A percentile compares a stretch with the other conserved stretches of the same genome.
Conservation (phyloP, 192 early-diverging fungal genomes). For the Cladochytrium replicatum region DNA sequence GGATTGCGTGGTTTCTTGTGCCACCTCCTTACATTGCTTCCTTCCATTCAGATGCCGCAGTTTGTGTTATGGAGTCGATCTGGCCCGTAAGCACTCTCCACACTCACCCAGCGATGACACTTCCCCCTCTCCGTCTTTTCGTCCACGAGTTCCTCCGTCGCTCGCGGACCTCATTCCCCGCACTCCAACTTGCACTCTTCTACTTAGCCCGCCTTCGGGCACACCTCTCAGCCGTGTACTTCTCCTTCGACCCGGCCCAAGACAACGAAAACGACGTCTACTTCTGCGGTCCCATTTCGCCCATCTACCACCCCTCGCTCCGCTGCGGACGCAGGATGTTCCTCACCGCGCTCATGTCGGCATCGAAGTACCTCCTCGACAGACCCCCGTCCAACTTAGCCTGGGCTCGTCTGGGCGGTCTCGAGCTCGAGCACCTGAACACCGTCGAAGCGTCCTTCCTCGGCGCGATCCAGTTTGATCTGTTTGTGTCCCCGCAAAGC, state of each 20-base stretch:
- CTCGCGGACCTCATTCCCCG: conserved; percentile 71
- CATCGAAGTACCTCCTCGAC: conserved; percentile 61
- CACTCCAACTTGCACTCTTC: conserved; percentile 66
- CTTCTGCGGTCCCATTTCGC: too few relatives aligned
- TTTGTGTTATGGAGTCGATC: conserved; percentile 54
- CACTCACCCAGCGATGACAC: conserved; percentile 1
- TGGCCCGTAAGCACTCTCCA: conserved; percentile 26
- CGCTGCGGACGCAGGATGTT: conserved; percentile 56
- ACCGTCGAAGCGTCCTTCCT: conserved; percentile 71
- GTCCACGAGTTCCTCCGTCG: conserved; percentile 67
- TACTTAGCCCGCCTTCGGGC: conserved; percentile 55
- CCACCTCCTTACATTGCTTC: too few relatives aligned
- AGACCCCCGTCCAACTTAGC: conserved; percentile 57
- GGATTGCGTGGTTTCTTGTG: too few relatives aligned
- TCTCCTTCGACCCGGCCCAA: too few relatives aligned
- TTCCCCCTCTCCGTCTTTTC: conserved; percentile 51
- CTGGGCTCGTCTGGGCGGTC: conserved; percentile 71
- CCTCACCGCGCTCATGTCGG: conserved; percentile 55
- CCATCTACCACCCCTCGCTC: too few relatives aligned
- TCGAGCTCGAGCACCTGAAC: conserved; percentile 66
- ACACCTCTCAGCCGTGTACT: too few relatives aligned
- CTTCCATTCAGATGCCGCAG: conserved; percentile 51
- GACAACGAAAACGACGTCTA: too few relatives aligned
- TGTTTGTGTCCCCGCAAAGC: conserved; percentile 54
- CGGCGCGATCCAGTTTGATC: conserved; percentile 62